A percentile compares a stretch with the other conserved stretches of the same genome.
Evolutionary conservation across 306 rosid genomes (phyloP).

Genomic region (Vicia villosa): DNA sequence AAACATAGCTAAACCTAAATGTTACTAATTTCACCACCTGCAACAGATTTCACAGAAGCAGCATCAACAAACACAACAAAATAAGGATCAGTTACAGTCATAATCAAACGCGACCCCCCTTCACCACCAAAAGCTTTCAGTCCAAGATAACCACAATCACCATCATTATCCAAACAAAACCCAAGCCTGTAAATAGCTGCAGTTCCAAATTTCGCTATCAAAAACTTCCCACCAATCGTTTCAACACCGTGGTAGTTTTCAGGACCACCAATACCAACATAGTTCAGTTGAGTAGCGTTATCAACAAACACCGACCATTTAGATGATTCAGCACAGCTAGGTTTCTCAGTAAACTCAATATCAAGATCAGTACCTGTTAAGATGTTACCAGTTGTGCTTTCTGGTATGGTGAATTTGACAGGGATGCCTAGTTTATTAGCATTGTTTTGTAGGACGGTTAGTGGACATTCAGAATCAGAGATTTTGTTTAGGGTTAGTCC

Average conservation of each 20-base stretch:
- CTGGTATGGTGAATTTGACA: background rate
- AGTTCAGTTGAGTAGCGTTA: background rate
- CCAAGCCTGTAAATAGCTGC: background rate
- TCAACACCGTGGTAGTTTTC: conserved; percentile 13
- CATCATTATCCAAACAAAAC: conserved; percentile 10
- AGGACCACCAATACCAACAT: conserved; percentile 52
- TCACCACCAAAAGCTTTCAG: background rate
- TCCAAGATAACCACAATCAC: background rate
- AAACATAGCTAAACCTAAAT: too few species aligned
- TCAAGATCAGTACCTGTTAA: background rate
- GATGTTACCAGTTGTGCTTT: background rate
- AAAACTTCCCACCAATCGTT: background rate
- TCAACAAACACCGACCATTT: conserved; percentile 8
- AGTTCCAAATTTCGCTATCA: background rate
- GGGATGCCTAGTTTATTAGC: fast-evolving
- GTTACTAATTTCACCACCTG: too few species aligned
- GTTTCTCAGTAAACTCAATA: background rate
- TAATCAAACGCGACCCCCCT: background rate
- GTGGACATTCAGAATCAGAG: background rate
- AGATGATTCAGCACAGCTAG: background rate
- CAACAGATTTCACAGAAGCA: background rate
- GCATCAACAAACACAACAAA: background rate
- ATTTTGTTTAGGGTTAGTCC: background rate
- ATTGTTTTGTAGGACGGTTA: background rate
- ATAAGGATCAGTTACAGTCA: background rate